Base-by-base conservation (phyloP, 1,284 basidiomycete species). In the Phlebopus sp. region DNA sequence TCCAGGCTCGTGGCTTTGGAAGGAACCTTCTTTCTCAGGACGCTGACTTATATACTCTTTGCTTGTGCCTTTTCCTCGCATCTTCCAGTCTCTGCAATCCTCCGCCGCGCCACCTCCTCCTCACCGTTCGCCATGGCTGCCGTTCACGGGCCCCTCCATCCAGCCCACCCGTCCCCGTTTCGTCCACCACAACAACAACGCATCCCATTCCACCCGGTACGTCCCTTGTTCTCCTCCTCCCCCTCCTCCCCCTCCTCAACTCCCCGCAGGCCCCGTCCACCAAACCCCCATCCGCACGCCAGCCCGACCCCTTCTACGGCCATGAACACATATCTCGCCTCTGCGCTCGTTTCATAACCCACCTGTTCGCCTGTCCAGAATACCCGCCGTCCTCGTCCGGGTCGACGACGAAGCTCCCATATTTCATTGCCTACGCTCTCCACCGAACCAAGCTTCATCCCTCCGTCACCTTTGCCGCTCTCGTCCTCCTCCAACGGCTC, bases 361-460 rank as follows among this genome's bases (percentile, higher is more conserved):
- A 91, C 64, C 75, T 90, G 0, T 90, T 89, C 57, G 81, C 82
- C 0, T 90, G 86, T 58, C 87, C 86, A 3, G 84, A 88, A 51
- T 72, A 74, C 32, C 74, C 80, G 0, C 74, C 78, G 0, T 66
- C 72, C 0, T 70, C 78, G 0, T 78, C 74, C 0, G 77, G 77
- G 27, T 74, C 78, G 0, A 76, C 77, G 5, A 78, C 81, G 3
- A 79, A 82, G 3, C 71, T 95, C 0, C 88, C 87, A 0, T 78
- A 86, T 51, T 93, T 93, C 64, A 86, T 94, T 56, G 93, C 92
- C 0, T 96, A 96, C 60, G 89, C 92, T 0, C 76, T 96, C 6
- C 91, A 96, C 62, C 82, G 93, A 25, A 96, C 92, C 0, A 86
- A 93, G 27, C 76, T 96, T 0, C 89, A 92, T 25, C 54, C 78